phyloP scores from a whole-genome alignment of 73 alveolate species.

The Symbiodinium natans region DNA sequence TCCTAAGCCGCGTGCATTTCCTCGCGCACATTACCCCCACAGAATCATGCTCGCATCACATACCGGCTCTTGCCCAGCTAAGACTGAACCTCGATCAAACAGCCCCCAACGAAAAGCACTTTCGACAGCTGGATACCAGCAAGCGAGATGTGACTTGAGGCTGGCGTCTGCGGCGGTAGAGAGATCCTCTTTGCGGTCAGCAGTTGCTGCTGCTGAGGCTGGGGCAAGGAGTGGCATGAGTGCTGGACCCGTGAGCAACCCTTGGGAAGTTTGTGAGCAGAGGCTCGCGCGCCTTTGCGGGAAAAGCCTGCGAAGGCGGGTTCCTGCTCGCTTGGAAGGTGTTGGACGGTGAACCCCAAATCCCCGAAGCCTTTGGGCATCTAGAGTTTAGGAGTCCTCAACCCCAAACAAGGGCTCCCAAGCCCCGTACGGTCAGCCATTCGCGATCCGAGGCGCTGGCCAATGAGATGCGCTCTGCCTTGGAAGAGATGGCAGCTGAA shows the following conservation, averaged over 20 bases:
- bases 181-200: neutral
- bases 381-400: neutral
- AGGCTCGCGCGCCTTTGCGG: neutral
- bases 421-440: too few relatives aligned
- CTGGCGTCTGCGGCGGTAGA: neutral
- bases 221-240: neutral
- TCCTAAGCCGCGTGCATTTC: too few relatives aligned
- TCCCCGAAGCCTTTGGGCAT: too few relatives aligned
- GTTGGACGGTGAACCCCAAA: too few relatives aligned
- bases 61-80: too few relatives aligned
- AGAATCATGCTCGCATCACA: too few relatives aligned
- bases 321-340: neutral
- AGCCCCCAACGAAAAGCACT: too few relatives aligned
- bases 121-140: too few relatives aligned
- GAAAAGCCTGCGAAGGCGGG: neutral
- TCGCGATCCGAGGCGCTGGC: neutral
- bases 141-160: too few relatives aligned
- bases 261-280: neutral
- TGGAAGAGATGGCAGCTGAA: neutral
- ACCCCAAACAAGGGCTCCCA: too few relatives aligned
- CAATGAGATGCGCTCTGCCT: neutral
- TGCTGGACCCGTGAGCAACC: neutral
- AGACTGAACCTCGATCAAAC: too few relatives aligned
- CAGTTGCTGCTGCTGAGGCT: neutral
- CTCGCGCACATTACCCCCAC: too few relatives aligned